These are phyloP conservation scores for Tagetes patula DNA, from an alignment of 129 eudicot genomes.

Conservation along the genomic window DNA sequence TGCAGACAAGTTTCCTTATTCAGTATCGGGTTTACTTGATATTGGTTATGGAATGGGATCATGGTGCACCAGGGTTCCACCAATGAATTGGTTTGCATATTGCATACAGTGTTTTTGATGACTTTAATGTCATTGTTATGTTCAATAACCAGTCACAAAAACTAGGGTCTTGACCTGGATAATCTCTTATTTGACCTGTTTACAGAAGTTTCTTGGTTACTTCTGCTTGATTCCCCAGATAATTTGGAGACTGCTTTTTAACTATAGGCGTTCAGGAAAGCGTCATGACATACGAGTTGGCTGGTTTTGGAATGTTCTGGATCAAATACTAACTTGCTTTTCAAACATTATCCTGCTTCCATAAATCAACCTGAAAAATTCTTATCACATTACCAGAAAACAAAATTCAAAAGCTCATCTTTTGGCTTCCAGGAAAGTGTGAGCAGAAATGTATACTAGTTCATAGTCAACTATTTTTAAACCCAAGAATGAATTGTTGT, in stretches of 20 bases:
- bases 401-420: slow-evolving; percentile 49
- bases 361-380: slow-evolving; percentile 27
- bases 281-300: no score
- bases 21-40: neutral
- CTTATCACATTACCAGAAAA: slow-evolving; percentile 12
- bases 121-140: neutral
- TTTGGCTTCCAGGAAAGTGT: slow-evolving; percentile 67
- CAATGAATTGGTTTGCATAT: neutral
- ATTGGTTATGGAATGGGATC: neutral
- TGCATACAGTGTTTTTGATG: neutral
- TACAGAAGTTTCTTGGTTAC: slow-evolving; percentile 60
- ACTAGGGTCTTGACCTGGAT: slow-evolving; percentile 29
- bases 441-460: slow-evolving; percentile 75
- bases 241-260: slow-evolving; percentile 3
- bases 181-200: slow-evolving; percentile 70
- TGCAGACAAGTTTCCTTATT: neutral
- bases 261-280: slow-evolving; percentile 25
- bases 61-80: neutral
- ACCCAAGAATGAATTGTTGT: slow-evolving; percentile 53
- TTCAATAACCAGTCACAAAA: neutral
- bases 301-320: no score
- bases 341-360: neutral
- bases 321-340: neutral
- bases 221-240: slow-evolving; percentile 52
- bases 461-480: slow-evolving; percentile 81